These are phyloP conservation scores for Hericium coralloides DNA, from an alignment of 768 basidiomycete genomes.

Conservation along the genomic window DNA sequence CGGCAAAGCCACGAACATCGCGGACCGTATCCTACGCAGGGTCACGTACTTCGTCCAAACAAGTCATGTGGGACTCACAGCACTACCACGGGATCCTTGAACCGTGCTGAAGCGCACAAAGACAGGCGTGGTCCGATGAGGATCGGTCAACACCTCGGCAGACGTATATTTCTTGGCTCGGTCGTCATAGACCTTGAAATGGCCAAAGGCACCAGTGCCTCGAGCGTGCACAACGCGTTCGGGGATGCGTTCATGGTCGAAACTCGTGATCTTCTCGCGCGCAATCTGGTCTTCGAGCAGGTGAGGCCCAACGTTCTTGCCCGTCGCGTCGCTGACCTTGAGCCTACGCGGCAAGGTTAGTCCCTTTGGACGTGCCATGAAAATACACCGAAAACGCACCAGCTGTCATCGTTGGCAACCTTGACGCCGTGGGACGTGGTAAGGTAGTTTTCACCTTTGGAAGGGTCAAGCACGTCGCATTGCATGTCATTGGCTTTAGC, in stretches of 20 bases:
- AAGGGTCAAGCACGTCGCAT: conserved; percentile 24
- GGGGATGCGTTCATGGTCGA: conserved; percentile 86
- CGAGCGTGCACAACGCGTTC: conserved; percentile 63
- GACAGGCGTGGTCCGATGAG: conserved; percentile 61
- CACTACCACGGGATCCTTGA: conserved; percentile 71
- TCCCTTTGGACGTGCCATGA: background rate
- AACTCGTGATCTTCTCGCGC: conserved; percentile 68
- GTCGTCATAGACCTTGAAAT: conserved; percentile 67
- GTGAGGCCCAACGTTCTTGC: conserved; percentile 49
- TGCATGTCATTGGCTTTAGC: conserved; percentile 21
- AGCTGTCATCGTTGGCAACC: conserved; percentile 55
- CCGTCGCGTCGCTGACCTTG: conserved; percentile 33
- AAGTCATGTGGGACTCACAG: conserved; percentile 37
- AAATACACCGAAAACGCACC: conserved; percentile 27
- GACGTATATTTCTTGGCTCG: conserved; percentile 62
- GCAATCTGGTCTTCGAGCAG: conserved; percentile 73
- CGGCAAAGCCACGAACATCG: conserved; percentile 83
- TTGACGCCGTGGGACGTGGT: conserved; percentile 59
- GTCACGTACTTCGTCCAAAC: background rate
- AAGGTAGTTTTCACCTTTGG: conserved; percentile 19
- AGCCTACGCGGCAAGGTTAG: conserved; percentile 32
- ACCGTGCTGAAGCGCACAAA: conserved; percentile 87
- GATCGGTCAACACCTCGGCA: conserved; percentile 65
- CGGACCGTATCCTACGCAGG: conserved; percentile 54
- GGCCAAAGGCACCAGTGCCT: conserved; percentile 73